Evolutionary conservation across 208 protist genomes (phyloP).

Genomic region (Blechomonas ayalai): DNA sequence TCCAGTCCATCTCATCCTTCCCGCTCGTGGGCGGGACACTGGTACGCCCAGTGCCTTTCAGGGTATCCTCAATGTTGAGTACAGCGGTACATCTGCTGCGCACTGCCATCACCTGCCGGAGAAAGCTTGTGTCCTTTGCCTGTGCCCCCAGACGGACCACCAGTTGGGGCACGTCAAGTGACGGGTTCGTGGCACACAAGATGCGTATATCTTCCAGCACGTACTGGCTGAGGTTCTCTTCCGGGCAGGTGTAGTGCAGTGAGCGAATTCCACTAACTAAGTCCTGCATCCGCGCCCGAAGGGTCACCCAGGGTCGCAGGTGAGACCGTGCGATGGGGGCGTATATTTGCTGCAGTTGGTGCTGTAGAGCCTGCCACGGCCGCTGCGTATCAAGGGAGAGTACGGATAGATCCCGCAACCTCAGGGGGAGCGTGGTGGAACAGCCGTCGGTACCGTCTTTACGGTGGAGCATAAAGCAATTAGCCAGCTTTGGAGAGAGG

Average conservation of each 20-base stretch:
- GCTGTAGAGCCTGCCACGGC: constrained; percentile 55
- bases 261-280: constrained; percentile 60
- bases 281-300: constrained; percentile 66
- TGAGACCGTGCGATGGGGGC: constrained; percentile 46
- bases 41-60: constrained; percentile 16
- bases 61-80: constrained; percentile 41
- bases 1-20: constrained; percentile 4
- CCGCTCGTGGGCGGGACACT: background rate
- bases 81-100: constrained; percentile 51
- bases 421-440: constrained; percentile 6
- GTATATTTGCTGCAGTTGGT: constrained; percentile 54
- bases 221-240: constrained; percentile 63
- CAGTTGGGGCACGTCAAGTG: constrained; percentile 54
- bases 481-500: background rate
- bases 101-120: constrained; percentile 51
- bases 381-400: constrained; percentile 51
- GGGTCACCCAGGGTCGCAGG: constrained; percentile 25
- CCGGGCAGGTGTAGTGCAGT: constrained; percentile 35
- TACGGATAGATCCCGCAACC: constrained; percentile 51
- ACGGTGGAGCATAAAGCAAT: background rate
- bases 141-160: constrained; percentile 56
- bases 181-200: constrained; percentile 58
- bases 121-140: constrained; percentile 45
- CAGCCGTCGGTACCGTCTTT: background rate
- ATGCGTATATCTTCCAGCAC: constrained; percentile 60